Base-by-base conservation (phyloP, 768 basidiomycete species). In the Butyriboletus loyo region DNA sequence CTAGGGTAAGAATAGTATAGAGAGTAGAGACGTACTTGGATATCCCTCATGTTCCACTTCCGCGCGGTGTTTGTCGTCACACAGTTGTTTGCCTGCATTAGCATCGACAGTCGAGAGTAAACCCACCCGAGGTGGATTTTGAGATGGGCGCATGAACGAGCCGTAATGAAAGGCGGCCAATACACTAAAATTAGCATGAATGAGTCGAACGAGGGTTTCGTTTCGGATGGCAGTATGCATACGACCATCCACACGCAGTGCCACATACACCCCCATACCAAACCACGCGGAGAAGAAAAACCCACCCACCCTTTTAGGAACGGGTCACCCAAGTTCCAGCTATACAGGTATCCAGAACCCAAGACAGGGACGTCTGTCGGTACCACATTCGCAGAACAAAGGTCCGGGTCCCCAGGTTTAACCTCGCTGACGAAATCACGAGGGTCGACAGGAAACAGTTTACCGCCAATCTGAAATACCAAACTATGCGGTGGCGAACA, bases 261-360 rank as follows among this genome's bases (percentile, higher is more conserved):
- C n/a, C n/a, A n/a, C 37, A 39, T 8, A 27, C 40, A 14, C n/a
- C 37, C 41, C 36, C 39, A 22, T 24, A 46, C 44, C 8, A 47
- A 45, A 46, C 15, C 25, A 31, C 10, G 5, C 30, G 22, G n/a
- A 46, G 36, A 37, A 37, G 31, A 44, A 46, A 46, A 47, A 15
- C 30, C 4, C 22, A 70, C 81, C 40, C 54, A 89, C 87, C 85
- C 77, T 64, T 89, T 89, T 52, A 91, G 60, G 59, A 90, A 90
- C 1, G 89, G 88, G 57, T 78, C 80, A 2, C 89, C 89, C 28
- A 91, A 69, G 68, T 82, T 89, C 88, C 89, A 91, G 59, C 82
- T 84, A 59, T 86, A 89, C 42, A 85, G 64, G 58, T 84, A 88
- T 4, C 81, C 80, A 25, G 62, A 53, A 11, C 80, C 80, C 11